Base-by-base conservation (phyloP, 139 green algal species). In the Tetradesmus lagerheimii region DNA sequence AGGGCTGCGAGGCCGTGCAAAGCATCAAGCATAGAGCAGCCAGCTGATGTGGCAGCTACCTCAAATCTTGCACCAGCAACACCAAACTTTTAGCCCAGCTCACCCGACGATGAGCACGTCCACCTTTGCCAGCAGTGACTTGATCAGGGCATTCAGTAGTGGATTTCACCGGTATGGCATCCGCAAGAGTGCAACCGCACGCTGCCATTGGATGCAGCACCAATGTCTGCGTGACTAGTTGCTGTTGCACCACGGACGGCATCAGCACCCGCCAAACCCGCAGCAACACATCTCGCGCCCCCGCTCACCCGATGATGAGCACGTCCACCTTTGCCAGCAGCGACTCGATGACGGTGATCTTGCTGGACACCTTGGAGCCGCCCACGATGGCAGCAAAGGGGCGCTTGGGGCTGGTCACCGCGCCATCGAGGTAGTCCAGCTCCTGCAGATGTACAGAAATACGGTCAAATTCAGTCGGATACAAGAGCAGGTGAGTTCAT, bases 311-410 rank as follows among this genome's bases (percentile, higher is more conserved):
- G 77, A 98, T 94, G 93, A 98, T 97, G 93, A 99, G 94, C 94
- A 99, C 99, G 95, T 99, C 97, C 75, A 94, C 95, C 95, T 98
- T 99, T 11, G 94, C 81, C 67, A 99, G 92, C 57, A 99, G 97
- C 39, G 94, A 96, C 95, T 99, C 97, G 83, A 99, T 99, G 77
- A 99, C 98, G 47, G 97, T 97, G 94, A 99, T 99, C 97, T 99
- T 99, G 93, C 95, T 98, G 86, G 96, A 99, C 89, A 99, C 98
- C 96, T 99, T 99, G 95, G 95, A 98, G 91, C 98, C 98, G 31
- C 98, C 98, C 62, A 99, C 97, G 84, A 99, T 99, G 90, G 98
- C 98, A 80, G 94, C 95, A 87, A 99, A 99, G 67, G 98, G 98
- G 86, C 96, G 94, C 93, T 98, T 98, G 92, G 98, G 98, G 85